Percentiles rank a stretch among this genome's conserved stretches.
These are phyloP conservation scores for Wickerhamiella qilinensis DNA, from an alignment of 805 yeast species.

Conservation along the genomic window DNA sequence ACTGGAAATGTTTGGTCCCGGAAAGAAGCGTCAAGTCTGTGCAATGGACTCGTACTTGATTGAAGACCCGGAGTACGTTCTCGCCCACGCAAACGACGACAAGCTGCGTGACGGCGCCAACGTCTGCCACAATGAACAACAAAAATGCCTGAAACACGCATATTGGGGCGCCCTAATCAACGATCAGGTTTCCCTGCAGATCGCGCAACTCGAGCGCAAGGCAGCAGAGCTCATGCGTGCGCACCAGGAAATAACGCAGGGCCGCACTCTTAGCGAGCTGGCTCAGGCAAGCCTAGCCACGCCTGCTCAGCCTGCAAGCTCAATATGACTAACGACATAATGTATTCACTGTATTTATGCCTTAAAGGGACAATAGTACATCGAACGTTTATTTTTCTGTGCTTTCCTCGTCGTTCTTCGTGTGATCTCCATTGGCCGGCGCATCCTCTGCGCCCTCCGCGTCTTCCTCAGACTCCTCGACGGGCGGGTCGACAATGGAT, in stretches of 20 bases:
- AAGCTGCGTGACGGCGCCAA: not conserved
- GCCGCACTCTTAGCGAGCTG: not conserved
- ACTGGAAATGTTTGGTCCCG: too few relatives aligned
- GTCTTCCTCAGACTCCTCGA: not conserved
- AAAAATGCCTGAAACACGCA: not conserved
- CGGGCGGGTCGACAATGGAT: conserved; percentile 19
- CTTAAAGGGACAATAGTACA: too few relatives aligned
- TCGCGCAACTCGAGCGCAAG: not conserved
- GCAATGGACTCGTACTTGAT: not conserved
- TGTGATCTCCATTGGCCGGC: too few relatives aligned
- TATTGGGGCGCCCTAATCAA: not conserved
- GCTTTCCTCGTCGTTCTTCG: too few relatives aligned
- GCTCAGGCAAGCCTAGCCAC: not conserved
- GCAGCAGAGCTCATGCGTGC: not conserved
- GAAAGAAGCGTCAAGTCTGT: not conserved
- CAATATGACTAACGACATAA: too few relatives aligned
- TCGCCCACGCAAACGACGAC: not conserved
- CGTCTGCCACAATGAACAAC: conserved; percentile 1
- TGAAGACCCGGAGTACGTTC: not conserved
- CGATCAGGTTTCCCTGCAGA: not conserved
- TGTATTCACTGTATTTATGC: too few relatives aligned
- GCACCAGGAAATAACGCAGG: not conserved
- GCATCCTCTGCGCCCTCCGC: too few relatives aligned
- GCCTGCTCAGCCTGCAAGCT: not conserved
- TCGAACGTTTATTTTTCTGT: not conserved